A percentile compares a stretch with the other conserved stretches of the same genome.
Evolutionary conservation across 768 basidiomycete species (phyloP).

Genomic region (Suillus bovinus): DNA sequence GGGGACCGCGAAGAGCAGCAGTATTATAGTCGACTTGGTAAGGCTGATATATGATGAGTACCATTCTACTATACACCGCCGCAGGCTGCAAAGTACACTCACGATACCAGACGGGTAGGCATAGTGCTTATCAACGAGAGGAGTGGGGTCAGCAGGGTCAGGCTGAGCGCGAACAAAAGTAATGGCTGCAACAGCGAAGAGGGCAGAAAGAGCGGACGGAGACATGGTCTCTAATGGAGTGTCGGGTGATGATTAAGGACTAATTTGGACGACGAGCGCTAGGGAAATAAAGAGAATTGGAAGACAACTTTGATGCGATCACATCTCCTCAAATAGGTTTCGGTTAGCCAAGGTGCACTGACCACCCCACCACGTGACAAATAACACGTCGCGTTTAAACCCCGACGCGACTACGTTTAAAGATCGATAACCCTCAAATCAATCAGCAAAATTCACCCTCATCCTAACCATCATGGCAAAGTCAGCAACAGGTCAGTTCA

Average conservation of each 20-base stretch:
- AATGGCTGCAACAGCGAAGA: conserved; percentile 36
- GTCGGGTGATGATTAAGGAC: background rate
- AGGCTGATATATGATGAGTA: conserved; percentile 36
- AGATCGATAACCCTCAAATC: conserved; percentile 8
- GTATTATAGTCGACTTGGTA: conserved; percentile 47
- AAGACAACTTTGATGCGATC: background rate
- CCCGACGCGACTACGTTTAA: conserved; percentile 25
- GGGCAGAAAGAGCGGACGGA: conserved; percentile 44
- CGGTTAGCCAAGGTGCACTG: conserved; percentile 22
- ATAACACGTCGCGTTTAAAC: conserved; percentile 16
- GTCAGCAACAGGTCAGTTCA: conserved; percentile 44
- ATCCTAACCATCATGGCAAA: conserved; percentile 45
- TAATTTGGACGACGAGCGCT: conserved; percentile 1
- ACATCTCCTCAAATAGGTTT: conserved; percentile 21
- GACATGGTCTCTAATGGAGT: conserved; percentile 34
- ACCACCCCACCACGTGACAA: conserved; percentile 28
- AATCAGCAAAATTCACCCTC: conserved; percentile 10
- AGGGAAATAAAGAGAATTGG: background rate
- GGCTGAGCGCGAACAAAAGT: conserved; percentile 33
- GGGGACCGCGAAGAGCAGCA: conserved; percentile 49
- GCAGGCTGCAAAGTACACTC: conserved; percentile 12
- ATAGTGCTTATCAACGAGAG: conserved; percentile 48
- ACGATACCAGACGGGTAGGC: conserved; percentile 47
- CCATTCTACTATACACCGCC: no score
- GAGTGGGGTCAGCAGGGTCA: conserved; percentile 44